phyloP scores from a whole-genome alignment of 2,329 filamentous ascomycete species.

The Ceratocystiopsis minuta region DNA sequence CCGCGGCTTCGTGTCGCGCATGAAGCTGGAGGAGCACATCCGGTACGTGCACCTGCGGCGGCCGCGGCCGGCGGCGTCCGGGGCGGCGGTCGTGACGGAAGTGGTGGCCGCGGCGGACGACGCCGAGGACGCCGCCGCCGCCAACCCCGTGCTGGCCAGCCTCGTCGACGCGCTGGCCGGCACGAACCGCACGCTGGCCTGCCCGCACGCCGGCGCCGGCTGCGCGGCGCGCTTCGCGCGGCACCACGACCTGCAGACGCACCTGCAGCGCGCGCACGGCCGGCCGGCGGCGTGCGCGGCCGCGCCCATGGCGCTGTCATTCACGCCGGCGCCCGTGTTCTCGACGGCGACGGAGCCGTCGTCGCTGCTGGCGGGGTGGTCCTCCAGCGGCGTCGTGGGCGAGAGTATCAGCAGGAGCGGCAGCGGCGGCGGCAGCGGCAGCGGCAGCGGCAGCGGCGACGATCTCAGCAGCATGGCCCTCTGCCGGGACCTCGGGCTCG shows the following conservation, averaged over 20 bases:
- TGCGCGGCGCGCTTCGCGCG: constrained; percentile 31
- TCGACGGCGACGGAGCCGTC: constrained; percentile 1
- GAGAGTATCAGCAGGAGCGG: too few relatives aligned
- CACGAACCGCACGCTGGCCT: constrained; percentile 25
- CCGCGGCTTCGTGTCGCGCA: constrained; percentile 57
- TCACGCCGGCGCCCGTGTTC: constrained; percentile 4
- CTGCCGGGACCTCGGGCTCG: too few relatives aligned
- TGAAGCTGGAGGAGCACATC: constrained; percentile 66
- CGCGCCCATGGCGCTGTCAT: background rate
- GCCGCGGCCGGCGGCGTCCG: constrained; percentile 21
- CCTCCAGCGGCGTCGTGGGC: too few relatives aligned
- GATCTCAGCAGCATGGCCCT: background rate
- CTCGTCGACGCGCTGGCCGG: constrained; percentile 17
- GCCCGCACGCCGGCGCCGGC: constrained; percentile 16
- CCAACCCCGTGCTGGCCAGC: constrained; percentile 13
- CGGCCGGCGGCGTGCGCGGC: background rate
- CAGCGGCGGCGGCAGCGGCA: background rate
- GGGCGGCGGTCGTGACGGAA: constrained; percentile 10
- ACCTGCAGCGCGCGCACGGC: constrained; percentile 20
- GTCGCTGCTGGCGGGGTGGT: too few relatives aligned
- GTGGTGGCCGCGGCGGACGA: constrained; percentile 2
- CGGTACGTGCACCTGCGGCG: constrained; percentile 61
- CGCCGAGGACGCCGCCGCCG: constrained; percentile 10
- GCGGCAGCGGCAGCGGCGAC: too few relatives aligned
- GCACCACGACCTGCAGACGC: constrained; percentile 29